phyloP scores from a whole-genome alignment of 345 rosid species.

The Mallotus nudiflorus region DNA sequence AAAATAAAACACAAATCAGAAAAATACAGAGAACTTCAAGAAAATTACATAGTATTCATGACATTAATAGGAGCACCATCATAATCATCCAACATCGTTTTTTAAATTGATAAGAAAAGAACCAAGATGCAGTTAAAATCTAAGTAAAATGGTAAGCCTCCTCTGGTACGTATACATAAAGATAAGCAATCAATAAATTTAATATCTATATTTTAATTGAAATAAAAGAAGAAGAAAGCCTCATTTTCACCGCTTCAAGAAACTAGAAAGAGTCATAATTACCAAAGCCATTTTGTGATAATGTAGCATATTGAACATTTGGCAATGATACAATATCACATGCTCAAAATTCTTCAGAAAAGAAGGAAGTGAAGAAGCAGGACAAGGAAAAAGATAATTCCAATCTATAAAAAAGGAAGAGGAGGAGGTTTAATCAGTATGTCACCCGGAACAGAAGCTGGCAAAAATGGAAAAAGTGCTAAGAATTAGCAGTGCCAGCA shows the following conservation, averaged over 20 bases:
- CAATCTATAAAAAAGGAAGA: neutral
- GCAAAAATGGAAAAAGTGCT: neutral
- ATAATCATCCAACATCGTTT: neutral
- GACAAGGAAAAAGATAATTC: neutral
- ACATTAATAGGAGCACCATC: neutral
- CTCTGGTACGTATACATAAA: too few species aligned
- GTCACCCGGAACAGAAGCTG: neutral
- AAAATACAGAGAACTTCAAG: neutral
- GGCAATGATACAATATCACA: neutral
- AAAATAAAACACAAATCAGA: slow-evolving; percentile 4
- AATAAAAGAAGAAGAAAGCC: neutral
- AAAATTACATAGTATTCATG: neutral
- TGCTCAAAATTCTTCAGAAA: neutral
- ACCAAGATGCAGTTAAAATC: neutral
- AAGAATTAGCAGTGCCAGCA: neutral
- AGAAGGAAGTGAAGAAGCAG: neutral
- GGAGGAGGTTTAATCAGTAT: neutral
- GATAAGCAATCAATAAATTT: neutral
- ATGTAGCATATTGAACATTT: neutral
- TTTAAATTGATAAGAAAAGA: neutral
- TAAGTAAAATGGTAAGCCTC: neutral
- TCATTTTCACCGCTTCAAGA: neutral
- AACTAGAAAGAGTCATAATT: neutral
- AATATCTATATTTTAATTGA: neutral
- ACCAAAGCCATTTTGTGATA: neutral